Conservation (phyloP, 306 rosid genomes). For the Malus asiatica region DNA sequence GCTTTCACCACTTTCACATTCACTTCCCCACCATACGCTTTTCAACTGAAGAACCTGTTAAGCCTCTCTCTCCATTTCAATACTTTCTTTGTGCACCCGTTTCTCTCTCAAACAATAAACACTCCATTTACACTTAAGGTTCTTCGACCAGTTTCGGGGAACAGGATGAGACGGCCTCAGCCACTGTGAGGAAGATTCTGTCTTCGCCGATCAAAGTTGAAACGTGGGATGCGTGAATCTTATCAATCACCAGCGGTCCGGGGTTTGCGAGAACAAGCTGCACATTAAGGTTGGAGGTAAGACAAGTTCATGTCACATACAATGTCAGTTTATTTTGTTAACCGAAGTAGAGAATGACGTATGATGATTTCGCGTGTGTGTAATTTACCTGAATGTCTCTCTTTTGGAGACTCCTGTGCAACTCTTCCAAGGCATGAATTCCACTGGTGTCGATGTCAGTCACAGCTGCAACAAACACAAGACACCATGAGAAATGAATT, state of each 20-base stretch:
- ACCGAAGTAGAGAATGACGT: neutral
- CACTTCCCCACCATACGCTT: constrained; percentile 11
- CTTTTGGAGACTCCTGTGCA: constrained; percentile 63
- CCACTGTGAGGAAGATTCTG: constrained; percentile 78
- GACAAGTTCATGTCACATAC: constrained; percentile 7
- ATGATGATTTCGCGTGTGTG: neutral
- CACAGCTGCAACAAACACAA: constrained; percentile 50
- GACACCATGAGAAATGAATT: neutral
- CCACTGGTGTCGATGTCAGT: constrained; percentile 95
- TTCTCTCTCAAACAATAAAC: neutral
- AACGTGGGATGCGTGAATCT: constrained; percentile 57
- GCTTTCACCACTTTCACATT: neutral
- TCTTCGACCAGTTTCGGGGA: constrained; percentile 56
- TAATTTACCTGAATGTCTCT: constrained; percentile 57
- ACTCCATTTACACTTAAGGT: constrained; percentile 26
- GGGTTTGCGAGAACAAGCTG: constrained; percentile 95
- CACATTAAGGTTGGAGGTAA: constrained; percentile 32
- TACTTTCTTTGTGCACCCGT: constrained; percentile 1
- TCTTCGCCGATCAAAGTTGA: constrained; percentile 56
- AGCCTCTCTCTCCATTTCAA: neutral
- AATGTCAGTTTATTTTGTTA: neutral
- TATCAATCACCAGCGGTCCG: constrained; percentile 68
- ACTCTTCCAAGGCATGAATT: constrained; percentile 87
- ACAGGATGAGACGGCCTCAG: constrained; percentile 69
- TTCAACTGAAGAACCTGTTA: constrained; percentile 2